phyloP scores from a whole-genome alignment of 2,329 filamentous ascomycete species.

The Albifimbria verrucaria region DNA sequence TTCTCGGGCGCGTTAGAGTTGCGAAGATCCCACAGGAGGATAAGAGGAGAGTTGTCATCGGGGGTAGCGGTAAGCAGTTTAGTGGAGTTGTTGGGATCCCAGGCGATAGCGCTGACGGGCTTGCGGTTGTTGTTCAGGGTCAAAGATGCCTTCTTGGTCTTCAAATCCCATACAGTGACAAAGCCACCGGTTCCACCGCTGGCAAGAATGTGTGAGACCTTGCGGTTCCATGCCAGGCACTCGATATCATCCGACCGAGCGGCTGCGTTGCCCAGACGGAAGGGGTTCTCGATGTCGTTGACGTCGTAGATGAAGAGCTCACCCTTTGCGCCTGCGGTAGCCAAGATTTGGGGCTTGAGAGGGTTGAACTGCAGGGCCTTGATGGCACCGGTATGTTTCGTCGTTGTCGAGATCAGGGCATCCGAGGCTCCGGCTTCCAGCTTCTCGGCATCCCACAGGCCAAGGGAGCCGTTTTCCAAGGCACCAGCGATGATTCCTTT shows the following conservation, averaged over 20 bases:
- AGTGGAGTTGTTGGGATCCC: constrained; percentile 94
- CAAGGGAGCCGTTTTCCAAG: constrained; percentile 88
- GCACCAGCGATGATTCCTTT: constrained; percentile 92
- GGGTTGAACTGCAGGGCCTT: constrained; percentile 98
- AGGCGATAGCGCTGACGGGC: constrained; percentile 90
- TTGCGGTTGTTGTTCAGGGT: constrained; percentile 95
- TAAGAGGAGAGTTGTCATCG: constrained; percentile 82
- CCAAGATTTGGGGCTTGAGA: constrained; percentile 82
- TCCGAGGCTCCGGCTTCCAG: constrained; percentile 59
- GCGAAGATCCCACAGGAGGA: constrained; percentile 89
- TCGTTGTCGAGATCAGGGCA: constrained; percentile 79
- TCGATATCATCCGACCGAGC: constrained; percentile 94
- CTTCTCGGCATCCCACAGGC: constrained; percentile 86
- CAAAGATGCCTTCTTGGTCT: constrained; percentile 95
- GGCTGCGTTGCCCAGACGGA: constrained; percentile 81
- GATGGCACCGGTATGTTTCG: constrained; percentile 88
- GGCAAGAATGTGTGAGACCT: constrained; percentile 92
- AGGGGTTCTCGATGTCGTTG: constrained; percentile 83
- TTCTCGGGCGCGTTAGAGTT: constrained; percentile 94
- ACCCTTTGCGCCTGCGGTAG: constrained; percentile 89
- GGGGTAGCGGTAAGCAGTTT: constrained; percentile 91
- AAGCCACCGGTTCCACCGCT: constrained; percentile 92
- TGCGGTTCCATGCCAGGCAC: constrained; percentile 97
- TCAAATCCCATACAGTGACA: constrained; percentile 97
- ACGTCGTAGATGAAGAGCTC: constrained; percentile 96